These are phyloP conservation scores for Termitomyces sp. DNA, from an alignment of 768 basidiomycete species.

Conservation along the genomic window DNA sequence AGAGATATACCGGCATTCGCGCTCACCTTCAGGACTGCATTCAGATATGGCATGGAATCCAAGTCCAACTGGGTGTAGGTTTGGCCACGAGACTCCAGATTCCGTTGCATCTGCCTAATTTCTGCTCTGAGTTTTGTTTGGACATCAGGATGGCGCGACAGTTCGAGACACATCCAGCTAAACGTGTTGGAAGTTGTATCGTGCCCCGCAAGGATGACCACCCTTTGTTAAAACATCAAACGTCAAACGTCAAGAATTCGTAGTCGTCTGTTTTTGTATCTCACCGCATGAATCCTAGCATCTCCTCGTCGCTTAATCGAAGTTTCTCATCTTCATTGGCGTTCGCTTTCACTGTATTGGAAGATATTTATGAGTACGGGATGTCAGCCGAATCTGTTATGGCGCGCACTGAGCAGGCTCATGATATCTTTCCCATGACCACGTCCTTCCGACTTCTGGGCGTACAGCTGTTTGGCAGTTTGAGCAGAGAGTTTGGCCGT, in stretches of 20 bases:
- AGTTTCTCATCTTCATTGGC: conserved; percentile 40
- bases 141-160: conserved; percentile 53
- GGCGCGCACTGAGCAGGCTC: conserved; percentile 38
- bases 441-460: conserved; percentile 30
- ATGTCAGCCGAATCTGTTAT: neutral
- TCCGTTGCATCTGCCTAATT: conserved; percentile 38
- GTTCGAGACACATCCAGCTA: conserved; percentile 60
- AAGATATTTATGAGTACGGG: neutral
- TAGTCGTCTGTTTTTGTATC: conserved; percentile 15
- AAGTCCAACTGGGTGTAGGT: conserved; percentile 40
- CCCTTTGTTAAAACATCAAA: conserved; percentile 40
- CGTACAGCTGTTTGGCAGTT: conserved; percentile 33
- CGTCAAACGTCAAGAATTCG: neutral
- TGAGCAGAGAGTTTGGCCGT: conserved; percentile 29
- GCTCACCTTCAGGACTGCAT: conserved; percentile 42
- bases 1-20: neutral
- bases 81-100: conserved; percentile 33
- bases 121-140: conserved; percentile 65
- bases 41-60: conserved; percentile 47
- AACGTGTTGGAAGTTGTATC: conserved; percentile 60
- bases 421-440: conserved; percentile 39
- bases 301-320: conserved; percentile 46
- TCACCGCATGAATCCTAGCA: conserved; percentile 51
- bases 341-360: conserved; percentile 48
- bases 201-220: conserved; percentile 50